Base-by-base conservation (phyloP, 805 yeast species). In the Saturnispora kantuleensis region DNA sequence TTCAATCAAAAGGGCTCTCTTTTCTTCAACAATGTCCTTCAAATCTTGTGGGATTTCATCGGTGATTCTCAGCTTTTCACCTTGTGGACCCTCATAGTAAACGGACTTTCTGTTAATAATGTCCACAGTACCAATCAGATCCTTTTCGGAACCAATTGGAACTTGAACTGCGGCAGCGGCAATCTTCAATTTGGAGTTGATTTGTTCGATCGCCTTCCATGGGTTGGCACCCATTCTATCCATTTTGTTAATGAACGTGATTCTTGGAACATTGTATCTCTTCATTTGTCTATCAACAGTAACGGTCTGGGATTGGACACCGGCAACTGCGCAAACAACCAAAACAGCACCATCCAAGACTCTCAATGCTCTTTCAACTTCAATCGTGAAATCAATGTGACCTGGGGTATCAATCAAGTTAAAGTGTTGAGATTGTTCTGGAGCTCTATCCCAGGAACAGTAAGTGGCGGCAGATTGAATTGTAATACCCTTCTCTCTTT, bases 201-300 rank as follows among this genome's bases (percentile, higher is more conserved):
- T 75, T 69, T 90, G 97, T 47, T 85, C 95, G 56, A 93, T 84
- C 47, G 94, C 96, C 51, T 75, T 77, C 82, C 94, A 93, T 17
- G 99, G 99, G 66, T 93, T 81, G 45, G 98, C 85, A 53, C 99
- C 99, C 96, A 93, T 86, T 63, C 99, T 80, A 66, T 93, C 99
- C 97, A 93, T 89, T 71, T 93, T 93, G 69, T 93, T 93, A 65
- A 93, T 84, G 59, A 93, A 93, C 9, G 98, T 90, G 43, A 93
- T 75, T 60, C 98, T 77, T 44, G 98, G 98, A 59, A 93, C 96
- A 60, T 93, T 88, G 68, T 93, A 93, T 63, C 98, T 81, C 57
- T 95, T 80, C 98, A 93, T 93, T 70, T 93, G 99, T 62, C 98
- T 82, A 65, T 93, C 98, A 39, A 93, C 98, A 35, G 98, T 93